Base-by-base conservation (phyloP, 257 asterid species). In the Solanum tarijense region DNA sequence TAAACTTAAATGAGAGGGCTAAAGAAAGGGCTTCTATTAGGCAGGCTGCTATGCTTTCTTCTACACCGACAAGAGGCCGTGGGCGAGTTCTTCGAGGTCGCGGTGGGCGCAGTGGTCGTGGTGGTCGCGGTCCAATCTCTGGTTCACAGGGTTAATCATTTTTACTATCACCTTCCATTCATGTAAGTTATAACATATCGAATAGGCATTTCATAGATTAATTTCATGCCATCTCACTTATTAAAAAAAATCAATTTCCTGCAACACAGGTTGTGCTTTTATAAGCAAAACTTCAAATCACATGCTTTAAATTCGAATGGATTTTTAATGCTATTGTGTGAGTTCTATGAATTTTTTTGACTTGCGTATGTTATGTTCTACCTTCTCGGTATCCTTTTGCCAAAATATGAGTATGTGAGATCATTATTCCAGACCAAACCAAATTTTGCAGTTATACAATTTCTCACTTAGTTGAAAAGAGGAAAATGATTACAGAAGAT, bases 1-100 rank as follows among this genome's bases (percentile, higher is more conserved):
- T 97, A 79, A 96, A 92, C 92, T 90, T 95, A 85, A 73, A 35
- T 32, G 94, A 93, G 92, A 90, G 98, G 88, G 98, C 98, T 27
- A 94, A 91, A 88, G 90, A 89, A 76, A 92, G 94, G 88, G 93
- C 95, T 21, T 65, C 60, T 13, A 39, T 89, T 7, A 93, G 98
- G 88, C 96, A 90, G 89, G 93, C 93, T 86, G 95, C 92, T 75
- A 78, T 90, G 89, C 41, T 34, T 38, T 12, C 91, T 55, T 43
- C 98, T 69, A 18, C 93, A 6, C 87, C 91, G 6, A 21, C 84
- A 87, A 92, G 98, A 88, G 95, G 90, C 62, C 98, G 98, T 38
- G 98, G 92, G 38, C 90, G 98, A 89, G 87, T 71, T 7, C 79
- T 86, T 60, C 93, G 96, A n/a, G 96, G 94, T 16, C 96, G 98